Evolutionary conservation across 2,329 filamentous ascomycete species (phyloP), one percentile per base, ranked within the genome.

Genomic region (Penicillium sp.): DNA sequence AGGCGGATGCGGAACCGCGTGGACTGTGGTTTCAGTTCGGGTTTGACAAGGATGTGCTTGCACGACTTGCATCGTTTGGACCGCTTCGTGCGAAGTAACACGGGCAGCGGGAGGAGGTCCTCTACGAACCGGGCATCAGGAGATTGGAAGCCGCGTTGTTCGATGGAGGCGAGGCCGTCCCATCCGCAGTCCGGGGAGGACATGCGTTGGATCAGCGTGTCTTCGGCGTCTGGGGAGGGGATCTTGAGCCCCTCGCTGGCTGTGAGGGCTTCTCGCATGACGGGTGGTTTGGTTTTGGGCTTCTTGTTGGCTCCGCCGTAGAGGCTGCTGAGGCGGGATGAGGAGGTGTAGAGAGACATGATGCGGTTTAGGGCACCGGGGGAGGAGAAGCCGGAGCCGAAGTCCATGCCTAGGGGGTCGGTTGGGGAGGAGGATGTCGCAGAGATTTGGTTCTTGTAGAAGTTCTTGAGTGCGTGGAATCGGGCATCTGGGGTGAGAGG

Each of bases 21-120:
- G 45, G 86, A 91, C 41, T 83, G 82, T 29, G 95, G 84, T 69
- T 97, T 98, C 52, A 84, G 81, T 69, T 98, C 93, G 13, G 91
- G 93, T 67, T 95, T 94, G 53, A 88, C 87, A 59, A 98, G 85
- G 64, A 97, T 96, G 72, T 97, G 91, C 12, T 93, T 85, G 71
- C 93, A 98, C 10, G 84, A 80, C 44, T 88, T 85, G 69, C 93
- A 98, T 39, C 93, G 87, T 72, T 96, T 97, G 19, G 88, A 89
- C 32, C 91, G 85, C 65, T 96, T 96, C 0, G 91, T 95, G 49
- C 88, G 84, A 12, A 98, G 80, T 2, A 94, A 78, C 13, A 87
- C 85, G 0, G 90, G 84, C 13, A 90, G 78, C 0, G 93, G 93
- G 26, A 88, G 84, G 5, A 97, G 79, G 19, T 91, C 81, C 45